Conservation (phyloP, 352 stramenopile species). For the Phytophthora idaei region DNA sequence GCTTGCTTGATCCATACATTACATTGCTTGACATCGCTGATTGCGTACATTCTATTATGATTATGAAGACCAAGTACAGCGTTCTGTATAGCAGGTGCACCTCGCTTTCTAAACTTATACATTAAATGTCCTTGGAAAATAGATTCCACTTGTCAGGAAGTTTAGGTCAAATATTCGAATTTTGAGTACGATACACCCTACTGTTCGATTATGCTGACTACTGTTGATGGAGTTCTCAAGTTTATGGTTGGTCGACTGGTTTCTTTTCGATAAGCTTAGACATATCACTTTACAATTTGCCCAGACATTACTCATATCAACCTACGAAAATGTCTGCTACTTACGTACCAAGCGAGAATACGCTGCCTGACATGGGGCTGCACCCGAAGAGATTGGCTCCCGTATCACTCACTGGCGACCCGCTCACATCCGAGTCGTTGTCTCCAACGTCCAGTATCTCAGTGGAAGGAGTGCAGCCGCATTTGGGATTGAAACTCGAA, state of each 20-base stretch:
- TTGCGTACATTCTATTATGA: background rate
- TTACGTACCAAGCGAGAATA: background rate
- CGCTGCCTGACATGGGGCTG: background rate
- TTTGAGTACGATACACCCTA: background rate
- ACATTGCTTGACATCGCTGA: too few relatives aligned
- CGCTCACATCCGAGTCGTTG: background rate
- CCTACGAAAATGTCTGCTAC: background rate
- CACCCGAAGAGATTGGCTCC: constrained; percentile 16
- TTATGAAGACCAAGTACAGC: background rate
- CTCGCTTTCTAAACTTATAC: background rate
- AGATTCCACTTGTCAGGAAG: background rate
- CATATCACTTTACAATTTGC: constrained; percentile 10
- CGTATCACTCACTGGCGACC: constrained; percentile 15
- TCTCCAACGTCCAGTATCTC: constrained; percentile 1
- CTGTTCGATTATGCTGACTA: background rate
- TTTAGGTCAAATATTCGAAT: background rate
- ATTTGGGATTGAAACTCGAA: constrained; percentile 31
- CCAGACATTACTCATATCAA: background rate
- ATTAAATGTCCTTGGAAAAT: background rate
- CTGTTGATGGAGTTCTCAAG: background rate
- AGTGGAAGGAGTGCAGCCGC: constrained; percentile 6
- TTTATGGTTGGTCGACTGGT: background rate
- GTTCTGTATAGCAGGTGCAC: too few relatives aligned
- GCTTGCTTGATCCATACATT: too few relatives aligned
- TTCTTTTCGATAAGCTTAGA: background rate